These are phyloP conservation scores for Martensiomyces pterosporus DNA, from an alignment of 192 early-diverging fungal genomes.

Conservation along the genomic window DNA sequence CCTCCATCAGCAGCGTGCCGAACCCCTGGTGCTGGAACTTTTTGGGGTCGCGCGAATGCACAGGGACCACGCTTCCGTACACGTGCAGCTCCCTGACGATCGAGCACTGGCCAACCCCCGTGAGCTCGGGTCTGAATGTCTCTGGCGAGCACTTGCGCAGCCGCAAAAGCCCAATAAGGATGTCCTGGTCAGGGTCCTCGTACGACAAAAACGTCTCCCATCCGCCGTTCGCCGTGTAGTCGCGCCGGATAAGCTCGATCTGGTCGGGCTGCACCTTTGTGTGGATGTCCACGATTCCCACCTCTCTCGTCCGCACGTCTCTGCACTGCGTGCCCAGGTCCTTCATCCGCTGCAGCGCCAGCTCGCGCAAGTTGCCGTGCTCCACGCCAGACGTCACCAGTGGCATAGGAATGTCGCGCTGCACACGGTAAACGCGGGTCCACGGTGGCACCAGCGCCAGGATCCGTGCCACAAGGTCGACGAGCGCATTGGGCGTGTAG, in stretches of 20 bases:
- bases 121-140: conserved; percentile 90
- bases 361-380: conserved; percentile 94
- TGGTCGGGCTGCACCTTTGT: conserved; percentile 91
- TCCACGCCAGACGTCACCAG: conserved; percentile 98
- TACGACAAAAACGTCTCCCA: conserved; percentile 99
- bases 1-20: conserved; percentile 98
- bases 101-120: conserved; percentile 68
- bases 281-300: conserved; percentile 98
- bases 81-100: conserved; percentile 98
- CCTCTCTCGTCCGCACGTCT: conserved; percentile 97
- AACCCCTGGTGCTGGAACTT: conserved; percentile 99
- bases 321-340: conserved; percentile 95
- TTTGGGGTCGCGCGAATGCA: conserved; percentile 93
- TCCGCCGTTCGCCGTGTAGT: conserved; percentile 96
- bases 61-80: conserved; percentile 93
- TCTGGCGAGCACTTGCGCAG: conserved; percentile 89
- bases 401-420: conserved; percentile 99
- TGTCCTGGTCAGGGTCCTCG: conserved; percentile 96
- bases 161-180: conserved; percentile 90
- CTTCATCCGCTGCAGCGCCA: conserved; percentile 92
- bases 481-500: conserved; percentile 92
- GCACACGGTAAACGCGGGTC: conserved; percentile 97
- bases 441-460: conserved; percentile 96
- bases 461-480: conserved; percentile 93
- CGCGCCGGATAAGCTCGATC: conserved; percentile 93